Evolutionary conservation across 2,329 filamentous ascomycete species (phyloP).

Genomic region (Neonectria sp.): DNA sequence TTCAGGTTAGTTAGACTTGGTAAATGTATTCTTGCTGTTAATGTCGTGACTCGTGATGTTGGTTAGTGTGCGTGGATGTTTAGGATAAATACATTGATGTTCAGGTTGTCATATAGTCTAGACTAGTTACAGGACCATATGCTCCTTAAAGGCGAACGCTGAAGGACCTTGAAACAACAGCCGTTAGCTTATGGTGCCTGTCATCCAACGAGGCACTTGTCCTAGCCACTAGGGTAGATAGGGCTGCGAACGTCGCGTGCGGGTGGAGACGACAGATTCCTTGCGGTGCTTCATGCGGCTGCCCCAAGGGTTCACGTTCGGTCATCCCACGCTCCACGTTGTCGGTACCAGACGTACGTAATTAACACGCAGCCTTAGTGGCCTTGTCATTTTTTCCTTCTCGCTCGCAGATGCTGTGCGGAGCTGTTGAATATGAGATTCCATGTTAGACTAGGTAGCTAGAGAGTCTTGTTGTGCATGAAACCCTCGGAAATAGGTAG

Average conservation of each 20-base stretch:
- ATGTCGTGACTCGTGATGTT: too few relatives aligned
- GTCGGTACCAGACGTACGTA: neutral
- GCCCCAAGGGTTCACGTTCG: neutral
- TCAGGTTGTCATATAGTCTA: too few relatives aligned
- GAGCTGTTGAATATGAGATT: neutral
- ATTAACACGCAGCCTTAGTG: neutral
- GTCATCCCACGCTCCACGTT: slow-evolving; percentile 11
- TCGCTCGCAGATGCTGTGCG: neutral
- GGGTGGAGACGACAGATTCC: slow-evolving; percentile 3
- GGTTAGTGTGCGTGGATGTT: too few relatives aligned
- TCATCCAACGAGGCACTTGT: neutral
- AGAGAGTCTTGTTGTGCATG: neutral
- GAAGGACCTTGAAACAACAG: too few relatives aligned
- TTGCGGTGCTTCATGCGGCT: neutral
- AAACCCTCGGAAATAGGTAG: neutral
- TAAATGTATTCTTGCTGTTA: too few relatives aligned
- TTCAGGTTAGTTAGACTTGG: too few relatives aligned
- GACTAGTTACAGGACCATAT: too few relatives aligned
- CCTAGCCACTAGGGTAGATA: neutral
- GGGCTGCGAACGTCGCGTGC: too few relatives aligned
- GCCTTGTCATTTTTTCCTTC: neutral
- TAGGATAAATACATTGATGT: too few relatives aligned
- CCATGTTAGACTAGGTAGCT: too few relatives aligned
- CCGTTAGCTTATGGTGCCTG: too few relatives aligned
- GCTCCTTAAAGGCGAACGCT: too few relatives aligned